Evolutionary conservation across 1,284 basidiomycete species (phyloP).

Genomic region (Pseudozyma pruni): DNA sequence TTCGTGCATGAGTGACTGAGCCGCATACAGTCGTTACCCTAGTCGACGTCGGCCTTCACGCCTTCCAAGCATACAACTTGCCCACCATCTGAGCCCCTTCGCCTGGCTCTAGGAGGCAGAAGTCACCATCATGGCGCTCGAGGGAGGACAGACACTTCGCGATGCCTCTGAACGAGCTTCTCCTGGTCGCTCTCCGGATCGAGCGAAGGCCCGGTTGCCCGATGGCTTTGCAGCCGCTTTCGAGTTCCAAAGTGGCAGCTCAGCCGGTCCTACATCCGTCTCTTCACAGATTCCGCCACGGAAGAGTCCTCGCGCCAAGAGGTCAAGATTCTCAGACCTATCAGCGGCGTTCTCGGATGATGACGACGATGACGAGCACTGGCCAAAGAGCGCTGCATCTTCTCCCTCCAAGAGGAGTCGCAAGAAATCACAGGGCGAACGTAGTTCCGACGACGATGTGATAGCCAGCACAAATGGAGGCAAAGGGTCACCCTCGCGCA

Average conservation of each 20-base stretch:
- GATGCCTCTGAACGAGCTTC: too few relatives aligned
- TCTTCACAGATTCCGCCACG: background rate
- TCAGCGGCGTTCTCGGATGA: background rate
- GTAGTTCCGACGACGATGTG: background rate
- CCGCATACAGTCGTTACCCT: too few relatives aligned
- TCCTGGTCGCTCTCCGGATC: conserved; percentile 1
- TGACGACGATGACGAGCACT: conserved; percentile 3
- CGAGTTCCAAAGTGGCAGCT: conserved; percentile 5
- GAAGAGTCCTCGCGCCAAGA: conserved; percentile 16
- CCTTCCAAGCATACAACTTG: too few relatives aligned
- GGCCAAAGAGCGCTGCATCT: background rate
- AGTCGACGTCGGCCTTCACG: too few relatives aligned
- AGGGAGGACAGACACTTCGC: too few relatives aligned
- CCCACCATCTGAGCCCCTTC: too few relatives aligned
- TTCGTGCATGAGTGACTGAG: too few relatives aligned
- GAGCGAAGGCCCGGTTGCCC: conserved; percentile 9
- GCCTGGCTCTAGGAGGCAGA: too few relatives aligned
- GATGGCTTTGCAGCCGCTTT: conserved; percentile 24
- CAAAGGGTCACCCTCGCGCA: conserved; percentile 14
- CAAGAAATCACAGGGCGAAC: background rate
- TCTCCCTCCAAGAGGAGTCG: conserved; percentile 1
- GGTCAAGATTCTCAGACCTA: conserved; percentile 1
- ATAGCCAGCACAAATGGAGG: background rate
- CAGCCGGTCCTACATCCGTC: background rate
- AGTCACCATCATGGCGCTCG: too few relatives aligned